Evolutionary conservation across 148 eudicot genomes (phyloP).

Genomic region (Euryodendron excelsum): DNA sequence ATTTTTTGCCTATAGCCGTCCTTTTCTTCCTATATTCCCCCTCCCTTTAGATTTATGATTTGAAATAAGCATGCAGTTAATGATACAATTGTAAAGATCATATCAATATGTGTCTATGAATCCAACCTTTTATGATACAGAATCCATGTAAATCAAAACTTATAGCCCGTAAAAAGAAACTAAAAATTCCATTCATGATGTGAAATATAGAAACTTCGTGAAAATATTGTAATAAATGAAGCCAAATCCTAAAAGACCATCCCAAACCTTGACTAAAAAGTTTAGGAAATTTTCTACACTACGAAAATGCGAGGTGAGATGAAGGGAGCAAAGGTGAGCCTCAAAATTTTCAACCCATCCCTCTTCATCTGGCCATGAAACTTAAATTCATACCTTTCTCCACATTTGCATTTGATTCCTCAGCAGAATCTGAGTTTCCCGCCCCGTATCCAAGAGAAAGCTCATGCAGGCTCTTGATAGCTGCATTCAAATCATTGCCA

Average conservation of each 20-base stretch:
- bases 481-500: conserved; percentile 63
- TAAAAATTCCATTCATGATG: background rate
- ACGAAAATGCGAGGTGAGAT: background rate
- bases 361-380: background rate
- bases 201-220: background rate
- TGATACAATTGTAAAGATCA: background rate
- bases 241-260: background rate
- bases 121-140: background rate
- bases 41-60: background rate
- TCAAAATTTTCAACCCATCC: background rate
- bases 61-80: conserved; percentile 4
- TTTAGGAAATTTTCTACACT: background rate
- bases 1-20: background rate
- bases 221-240: background rate
- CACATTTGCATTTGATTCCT: conserved; percentile 32
- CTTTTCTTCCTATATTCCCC: no score
- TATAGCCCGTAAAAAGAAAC: background rate
- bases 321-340: background rate
- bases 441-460: conserved; percentile 44
- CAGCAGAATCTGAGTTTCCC: conserved; percentile 28
- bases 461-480: conserved; percentile 65
- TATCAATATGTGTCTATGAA: background rate
- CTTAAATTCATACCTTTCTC: conserved; percentile 45
- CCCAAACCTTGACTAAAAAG: background rate
- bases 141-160: background rate